Conservation (phyloP, 352 stramenopile species). For the Phytopythium aichiense region DNA sequence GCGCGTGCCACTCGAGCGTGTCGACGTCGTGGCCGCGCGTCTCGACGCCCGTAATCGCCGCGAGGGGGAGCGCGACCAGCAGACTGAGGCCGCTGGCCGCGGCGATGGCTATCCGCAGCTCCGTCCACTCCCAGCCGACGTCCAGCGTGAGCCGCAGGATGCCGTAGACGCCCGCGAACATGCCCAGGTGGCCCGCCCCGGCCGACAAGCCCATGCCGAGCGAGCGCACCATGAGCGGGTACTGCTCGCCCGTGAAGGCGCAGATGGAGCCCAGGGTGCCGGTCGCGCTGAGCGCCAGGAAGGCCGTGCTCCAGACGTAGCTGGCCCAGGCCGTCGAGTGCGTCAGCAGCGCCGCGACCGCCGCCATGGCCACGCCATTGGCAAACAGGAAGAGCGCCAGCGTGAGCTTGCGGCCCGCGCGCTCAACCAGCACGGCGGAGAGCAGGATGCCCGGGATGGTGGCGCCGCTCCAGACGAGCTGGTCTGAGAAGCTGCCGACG, state of each 20-base stretch:
- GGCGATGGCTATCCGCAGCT: constrained; percentile 23
- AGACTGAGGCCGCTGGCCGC: constrained; percentile 13
- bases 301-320: constrained; percentile 11
- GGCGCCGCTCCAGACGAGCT: constrained; percentile 32
- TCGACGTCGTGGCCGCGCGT: constrained; percentile 35
- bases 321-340: constrained; percentile 11
- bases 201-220: constrained; percentile 33
- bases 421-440: constrained; percentile 34
- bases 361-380: constrained; percentile 21
- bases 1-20: constrained; percentile 17
- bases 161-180: constrained; percentile 32
- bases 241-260: constrained; percentile 42
- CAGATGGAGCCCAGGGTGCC: constrained; percentile 27
- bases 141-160: constrained; percentile 24
- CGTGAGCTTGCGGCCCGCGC: constrained; percentile 23
- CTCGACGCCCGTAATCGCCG: constrained; percentile 29
- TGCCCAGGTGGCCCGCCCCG: constrained; percentile 33
- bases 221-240: constrained; percentile 37
- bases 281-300: constrained; percentile 18
- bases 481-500: constrained; percentile 15
- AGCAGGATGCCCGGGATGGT: constrained; percentile 38
- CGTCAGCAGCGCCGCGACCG: constrained; percentile 18
- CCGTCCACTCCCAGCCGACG: constrained; percentile 18
- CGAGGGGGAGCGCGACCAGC: constrained; percentile 17
- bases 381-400: constrained; percentile 29